Percentiles rank a stretch among this genome's conserved stretches.
These are phyloP conservation scores for Zymoseptoria tritici DNA, from an alignment of 2,329 filamentous ascomycete species.

Conservation along the genomic window DNA sequence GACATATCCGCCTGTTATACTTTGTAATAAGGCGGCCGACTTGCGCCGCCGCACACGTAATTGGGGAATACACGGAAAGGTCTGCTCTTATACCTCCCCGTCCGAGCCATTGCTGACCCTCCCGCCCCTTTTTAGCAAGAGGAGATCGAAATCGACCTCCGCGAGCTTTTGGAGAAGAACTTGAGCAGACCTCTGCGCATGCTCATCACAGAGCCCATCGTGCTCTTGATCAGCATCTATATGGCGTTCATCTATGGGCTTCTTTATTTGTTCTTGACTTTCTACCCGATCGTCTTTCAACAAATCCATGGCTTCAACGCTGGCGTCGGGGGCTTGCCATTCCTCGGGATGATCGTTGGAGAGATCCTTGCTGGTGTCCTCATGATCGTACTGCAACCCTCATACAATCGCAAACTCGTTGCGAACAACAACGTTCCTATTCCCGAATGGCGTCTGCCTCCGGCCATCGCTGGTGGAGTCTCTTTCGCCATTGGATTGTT, in stretches of 20 bases:
- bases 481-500: constrained; percentile 33
- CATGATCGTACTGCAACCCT: constrained; percentile 21
- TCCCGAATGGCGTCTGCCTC: constrained; percentile 39
- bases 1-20: constrained; percentile 51
- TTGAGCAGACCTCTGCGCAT: constrained; percentile 38
- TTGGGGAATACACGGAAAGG: constrained; percentile 47
- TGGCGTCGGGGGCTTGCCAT: constrained; percentile 69
- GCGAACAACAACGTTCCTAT: constrained; percentile 33
- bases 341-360: constrained; percentile 62
- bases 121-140: constrained; percentile 23
- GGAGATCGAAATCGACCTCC: constrained; percentile 33
- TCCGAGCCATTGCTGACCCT: not conserved
- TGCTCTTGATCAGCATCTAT: constrained; percentile 41
- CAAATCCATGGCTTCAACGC: constrained; percentile 59
- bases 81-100: not conserved
- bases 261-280: constrained; percentile 78
- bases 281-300: constrained; percentile 75
- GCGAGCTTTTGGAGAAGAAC: constrained; percentile 32
- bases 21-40: constrained; percentile 50
- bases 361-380: constrained; percentile 22
- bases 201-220: constrained; percentile 44
- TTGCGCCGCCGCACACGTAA: constrained; percentile 50
- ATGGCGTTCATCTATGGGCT: constrained; percentile 40
- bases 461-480: constrained; percentile 44
- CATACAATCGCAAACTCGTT: constrained; percentile 27